phyloP scores from a whole-genome alignment of 148 eudicot genomes.

The Nyssa sinensis region DNA sequence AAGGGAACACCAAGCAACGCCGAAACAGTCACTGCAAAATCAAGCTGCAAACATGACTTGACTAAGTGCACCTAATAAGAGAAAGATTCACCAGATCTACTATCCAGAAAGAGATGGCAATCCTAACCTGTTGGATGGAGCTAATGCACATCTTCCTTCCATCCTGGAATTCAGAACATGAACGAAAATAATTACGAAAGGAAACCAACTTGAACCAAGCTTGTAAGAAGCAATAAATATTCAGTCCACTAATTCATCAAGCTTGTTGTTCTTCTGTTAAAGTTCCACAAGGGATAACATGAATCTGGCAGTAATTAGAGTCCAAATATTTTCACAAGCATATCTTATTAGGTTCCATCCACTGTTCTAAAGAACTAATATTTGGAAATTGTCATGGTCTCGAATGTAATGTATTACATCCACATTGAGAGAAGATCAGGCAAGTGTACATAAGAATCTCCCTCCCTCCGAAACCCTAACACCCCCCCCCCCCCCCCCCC shows the following conservation, averaged over 20 bases:
- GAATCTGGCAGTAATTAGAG: background rate
- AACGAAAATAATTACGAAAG: slow-evolving; percentile 7
- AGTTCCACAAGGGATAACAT: background rate
- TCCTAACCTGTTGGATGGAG: slow-evolving; percentile 77
- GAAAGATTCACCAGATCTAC: background rate
- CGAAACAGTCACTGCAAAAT: slow-evolving; percentile 87
- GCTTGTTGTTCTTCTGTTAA: background rate
- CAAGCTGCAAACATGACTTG: slow-evolving; percentile 71
- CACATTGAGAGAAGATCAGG: background rate
- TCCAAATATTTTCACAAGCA: slow-evolving; percentile 2
- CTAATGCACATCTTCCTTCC: slow-evolving; percentile 63
- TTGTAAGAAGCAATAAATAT: background rate
- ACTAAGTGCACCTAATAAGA: slow-evolving; percentile 18
- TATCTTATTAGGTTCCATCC: background rate
- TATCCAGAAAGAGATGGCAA: slow-evolving; percentile 12
- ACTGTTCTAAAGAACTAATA: background rate
- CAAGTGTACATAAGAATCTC: no score
- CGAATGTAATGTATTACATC: no score
- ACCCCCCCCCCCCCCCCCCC: no score
- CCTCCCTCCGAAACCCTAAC: no score
- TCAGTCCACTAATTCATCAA: slow-evolving; percentile 4
- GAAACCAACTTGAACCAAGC: background rate
- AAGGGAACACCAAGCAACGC: slow-evolving; percentile 94
- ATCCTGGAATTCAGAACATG: slow-evolving; percentile 42
- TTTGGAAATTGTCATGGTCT: background rate